These are phyloP conservation scores for Boletellus deceptivus DNA, from an alignment of 1,284 basidiomycete species.

Conservation along the genomic window DNA sequence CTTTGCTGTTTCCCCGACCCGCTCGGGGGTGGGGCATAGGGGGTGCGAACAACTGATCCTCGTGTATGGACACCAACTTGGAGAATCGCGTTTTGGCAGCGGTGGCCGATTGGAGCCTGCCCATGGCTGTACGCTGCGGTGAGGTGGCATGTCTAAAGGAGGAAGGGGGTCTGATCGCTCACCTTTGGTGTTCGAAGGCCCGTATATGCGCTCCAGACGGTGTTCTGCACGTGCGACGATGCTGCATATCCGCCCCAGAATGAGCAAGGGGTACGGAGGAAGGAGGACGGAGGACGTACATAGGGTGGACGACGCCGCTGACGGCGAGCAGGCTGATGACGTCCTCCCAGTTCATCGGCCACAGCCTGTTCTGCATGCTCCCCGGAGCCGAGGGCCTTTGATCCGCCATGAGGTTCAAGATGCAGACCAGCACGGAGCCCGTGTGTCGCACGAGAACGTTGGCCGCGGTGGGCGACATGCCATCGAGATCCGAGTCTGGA, in stretches of 20 bases:
- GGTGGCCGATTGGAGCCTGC: slow-evolving; percentile 8
- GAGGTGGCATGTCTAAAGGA: neutral
- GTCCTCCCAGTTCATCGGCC: slow-evolving; percentile 33
- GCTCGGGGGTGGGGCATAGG: slow-evolving; percentile 13
- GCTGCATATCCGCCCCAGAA: slow-evolving; percentile 16
- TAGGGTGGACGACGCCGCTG: slow-evolving; percentile 15
- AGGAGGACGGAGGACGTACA: slow-evolving; percentile 11
- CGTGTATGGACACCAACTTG: neutral
- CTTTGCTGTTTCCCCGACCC: slow-evolving; percentile 10
- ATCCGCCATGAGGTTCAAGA: slow-evolving; percentile 26
- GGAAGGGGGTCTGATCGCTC: neutral
- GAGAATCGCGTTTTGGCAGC: slow-evolving; percentile 15
- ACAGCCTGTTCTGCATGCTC: slow-evolving; percentile 35
- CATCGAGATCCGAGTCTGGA: slow-evolving; percentile 14
- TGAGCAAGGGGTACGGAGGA: neutral
- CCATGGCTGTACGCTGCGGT: slow-evolving; percentile 11
- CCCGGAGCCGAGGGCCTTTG: slow-evolving; percentile 28
- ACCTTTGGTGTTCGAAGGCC: slow-evolving; percentile 18
- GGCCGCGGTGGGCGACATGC: slow-evolving; percentile 8
- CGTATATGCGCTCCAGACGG: slow-evolving; percentile 28
- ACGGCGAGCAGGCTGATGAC: slow-evolving; percentile 25
- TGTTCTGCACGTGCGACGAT: slow-evolving; percentile 21
- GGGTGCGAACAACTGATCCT: slow-evolving; percentile 19
- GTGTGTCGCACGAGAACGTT: slow-evolving; percentile 16
- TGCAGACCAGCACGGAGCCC: slow-evolving; percentile 17